These are phyloP conservation scores for Cryptosporidium viatorum DNA, from an alignment of 169 alveolate species.

Conservation along the genomic window DNA sequence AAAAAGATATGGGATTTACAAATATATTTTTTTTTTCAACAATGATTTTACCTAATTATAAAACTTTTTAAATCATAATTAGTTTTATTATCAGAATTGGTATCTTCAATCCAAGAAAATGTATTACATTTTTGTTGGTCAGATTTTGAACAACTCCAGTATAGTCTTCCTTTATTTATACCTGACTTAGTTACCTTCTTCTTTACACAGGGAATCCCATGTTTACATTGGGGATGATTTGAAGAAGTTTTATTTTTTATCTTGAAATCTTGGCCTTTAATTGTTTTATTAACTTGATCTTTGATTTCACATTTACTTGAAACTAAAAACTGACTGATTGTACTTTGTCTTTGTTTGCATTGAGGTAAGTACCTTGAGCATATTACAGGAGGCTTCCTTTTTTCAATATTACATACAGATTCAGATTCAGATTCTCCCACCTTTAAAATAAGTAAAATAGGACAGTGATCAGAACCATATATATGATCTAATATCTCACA, in stretches of 20 bases:
- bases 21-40: background rate
- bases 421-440: background rate
- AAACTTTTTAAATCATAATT: slow-evolving; percentile 13
- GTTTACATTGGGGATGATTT: slow-evolving; percentile 35
- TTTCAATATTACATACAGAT: background rate
- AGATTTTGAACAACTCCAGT: slow-evolving; percentile 51
- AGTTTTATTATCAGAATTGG: background rate
- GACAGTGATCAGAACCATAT: slow-evolving; percentile 67
- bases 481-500: slow-evolving; percentile 42
- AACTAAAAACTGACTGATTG: background rate
- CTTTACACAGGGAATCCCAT: slow-evolving; percentile 9
- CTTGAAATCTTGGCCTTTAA: background rate
- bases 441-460: slow-evolving; percentile 13
- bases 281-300: background rate
- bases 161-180: slow-evolving; percentile 32
- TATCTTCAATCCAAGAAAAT: slow-evolving; percentile 19
- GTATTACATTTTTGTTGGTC: slow-evolving; percentile 41
- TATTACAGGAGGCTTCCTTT: slow-evolving; percentile 13
- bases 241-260: background rate
- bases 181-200: slow-evolving; percentile 27
- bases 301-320: background rate
- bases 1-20: too few species aligned
- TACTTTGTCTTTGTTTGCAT: slow-evolving; percentile 34
- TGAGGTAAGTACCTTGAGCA: slow-evolving; percentile 53
- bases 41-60: background rate